Base-by-base conservation (phyloP, 495 filamentous ascomycete species). In the Lophiostoma macrostomum region DNA sequence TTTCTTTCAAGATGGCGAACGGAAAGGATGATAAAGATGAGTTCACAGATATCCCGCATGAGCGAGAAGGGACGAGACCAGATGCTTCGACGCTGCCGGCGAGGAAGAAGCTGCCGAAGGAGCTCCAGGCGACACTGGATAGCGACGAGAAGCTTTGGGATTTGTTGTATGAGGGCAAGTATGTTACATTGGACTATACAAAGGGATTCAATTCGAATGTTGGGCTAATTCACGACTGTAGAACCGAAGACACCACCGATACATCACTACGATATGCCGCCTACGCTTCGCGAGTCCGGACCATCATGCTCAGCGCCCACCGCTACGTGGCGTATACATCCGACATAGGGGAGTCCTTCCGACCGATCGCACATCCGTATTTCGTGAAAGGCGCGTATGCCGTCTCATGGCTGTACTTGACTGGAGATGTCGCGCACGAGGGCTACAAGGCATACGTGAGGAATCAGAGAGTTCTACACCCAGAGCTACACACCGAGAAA, bases 301-400 rank as follows among this genome's bases (percentile, higher is more conserved):
- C 91, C 14, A 86, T 96, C 64, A 82, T 98, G 59, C 78, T 89
- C 64, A 85, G 85, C 34, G 89, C 90, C 23, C 93, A 98, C 66
- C 86, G 93, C 64, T 97, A 98, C 69, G 88, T 98, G 52, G 93
- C 93, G 57, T 98, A 97, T 73, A 97, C 93, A 12, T 91, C 87
- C 27, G 93, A 98, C 68, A 89, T 98, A 35, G 93, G 93, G 67
- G 93, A 98, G 69, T 94, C 88, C 7, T 98, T 98, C 72, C 85
- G 93, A 5, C 93, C 93, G 3, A 78, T 97, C 47, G 90, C 91
- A 4, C 89, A 96, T 67, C 91, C 88, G 0, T 82, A 71, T 60
- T 73, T 91, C 4, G 86, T 98, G 3, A 78, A 82, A 34, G 73
- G 81, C 44, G 93, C 93, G 6, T 98, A 98, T 69, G 91, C 80